Evolutionary conservation across 164 flowering plant species (phyloP).

Genomic region (Annona cherimola): DNA sequence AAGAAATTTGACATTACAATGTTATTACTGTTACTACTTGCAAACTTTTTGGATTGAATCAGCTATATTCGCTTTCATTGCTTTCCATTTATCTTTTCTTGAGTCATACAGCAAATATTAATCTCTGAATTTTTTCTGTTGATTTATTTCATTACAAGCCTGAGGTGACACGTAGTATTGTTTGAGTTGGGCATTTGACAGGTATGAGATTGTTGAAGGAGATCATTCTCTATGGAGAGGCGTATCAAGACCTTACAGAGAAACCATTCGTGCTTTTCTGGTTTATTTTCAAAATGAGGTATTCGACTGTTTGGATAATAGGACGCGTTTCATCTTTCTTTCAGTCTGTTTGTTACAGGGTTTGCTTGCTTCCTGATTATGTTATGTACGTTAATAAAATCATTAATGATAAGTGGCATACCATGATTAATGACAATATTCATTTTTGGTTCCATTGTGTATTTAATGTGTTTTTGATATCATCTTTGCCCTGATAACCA

Average conservation of each 20-base stretch:
- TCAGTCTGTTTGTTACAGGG: too few relatives aligned
- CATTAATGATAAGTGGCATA: too few relatives aligned
- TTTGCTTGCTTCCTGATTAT: too few relatives aligned
- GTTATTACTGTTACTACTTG: not conserved
- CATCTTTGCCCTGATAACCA: too few relatives aligned
- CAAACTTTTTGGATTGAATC: not conserved
- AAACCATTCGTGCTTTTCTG: slow-evolving; percentile 85
- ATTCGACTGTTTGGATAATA: not conserved
- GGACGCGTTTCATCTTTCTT: too few relatives aligned
- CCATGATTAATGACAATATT: too few relatives aligned
- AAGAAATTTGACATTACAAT: too few relatives aligned
- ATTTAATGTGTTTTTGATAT: too few relatives aligned
- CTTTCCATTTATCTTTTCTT: not conserved
- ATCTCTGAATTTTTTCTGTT: slow-evolving; percentile 8
- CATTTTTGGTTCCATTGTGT: too few relatives aligned
- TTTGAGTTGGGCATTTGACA: slow-evolving; percentile 43
- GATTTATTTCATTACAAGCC: slow-evolving; percentile 22
- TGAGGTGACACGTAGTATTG: slow-evolving; percentile 19
- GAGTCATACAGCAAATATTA: not conserved
- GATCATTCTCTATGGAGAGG: slow-evolving; percentile 77
- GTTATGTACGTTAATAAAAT: too few relatives aligned
- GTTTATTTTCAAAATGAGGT: slow-evolving; percentile 93
- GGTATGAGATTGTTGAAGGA: slow-evolving; percentile 94
- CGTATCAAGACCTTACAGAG: slow-evolving; percentile 85
- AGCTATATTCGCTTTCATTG: not conserved